phyloP scores from a whole-genome alignment of 495 filamentous ascomycete species.

The Aspergillus egyptiacus region DNA sequence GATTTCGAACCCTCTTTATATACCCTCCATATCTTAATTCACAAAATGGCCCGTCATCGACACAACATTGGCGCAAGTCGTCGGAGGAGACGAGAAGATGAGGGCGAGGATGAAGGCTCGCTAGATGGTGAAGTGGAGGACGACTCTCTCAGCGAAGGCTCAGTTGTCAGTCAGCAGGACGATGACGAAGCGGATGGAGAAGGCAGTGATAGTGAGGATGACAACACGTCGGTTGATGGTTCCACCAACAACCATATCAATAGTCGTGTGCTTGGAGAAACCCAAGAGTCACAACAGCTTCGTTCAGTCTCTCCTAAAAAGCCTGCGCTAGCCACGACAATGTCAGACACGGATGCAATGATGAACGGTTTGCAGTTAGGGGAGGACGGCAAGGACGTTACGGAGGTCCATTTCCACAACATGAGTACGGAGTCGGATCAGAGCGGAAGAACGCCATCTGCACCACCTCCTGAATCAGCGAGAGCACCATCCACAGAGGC shows the following conservation, averaged over 20 bases:
- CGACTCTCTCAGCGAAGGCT: constrained; percentile 78
- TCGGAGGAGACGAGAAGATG: constrained; percentile 68
- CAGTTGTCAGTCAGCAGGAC: constrained; percentile 66
- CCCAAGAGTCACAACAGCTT: constrained; percentile 22
- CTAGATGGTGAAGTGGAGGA: constrained; percentile 65
- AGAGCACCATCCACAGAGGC: constrained; percentile 54
- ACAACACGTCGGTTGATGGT: constrained; percentile 42
- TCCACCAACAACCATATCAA: constrained; percentile 34
- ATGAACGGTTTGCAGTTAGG: constrained; percentile 72
- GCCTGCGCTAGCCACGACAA: constrained; percentile 26
- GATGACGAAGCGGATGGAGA: constrained; percentile 69
- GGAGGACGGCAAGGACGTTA: constrained; percentile 46
- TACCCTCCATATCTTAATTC: neutral
- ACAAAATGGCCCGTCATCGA: constrained; percentile 56
- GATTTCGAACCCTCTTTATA: neutral
- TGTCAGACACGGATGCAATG: constrained; percentile 81
- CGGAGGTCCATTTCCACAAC: constrained; percentile 64
- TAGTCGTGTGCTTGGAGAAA: constrained; percentile 28
- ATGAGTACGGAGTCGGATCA: constrained; percentile 33
- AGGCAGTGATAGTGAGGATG: constrained; percentile 69
- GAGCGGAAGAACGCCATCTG: constrained; percentile 32
- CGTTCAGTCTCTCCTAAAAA: constrained; percentile 28
- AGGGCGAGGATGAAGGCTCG: constrained; percentile 64
- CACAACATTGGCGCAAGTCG: constrained; percentile 71
- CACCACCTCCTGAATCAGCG: constrained; percentile 35